Evolutionary conservation across 257 asterid genomes (phyloP).

Genomic region (Prunella vulgaris): DNA sequence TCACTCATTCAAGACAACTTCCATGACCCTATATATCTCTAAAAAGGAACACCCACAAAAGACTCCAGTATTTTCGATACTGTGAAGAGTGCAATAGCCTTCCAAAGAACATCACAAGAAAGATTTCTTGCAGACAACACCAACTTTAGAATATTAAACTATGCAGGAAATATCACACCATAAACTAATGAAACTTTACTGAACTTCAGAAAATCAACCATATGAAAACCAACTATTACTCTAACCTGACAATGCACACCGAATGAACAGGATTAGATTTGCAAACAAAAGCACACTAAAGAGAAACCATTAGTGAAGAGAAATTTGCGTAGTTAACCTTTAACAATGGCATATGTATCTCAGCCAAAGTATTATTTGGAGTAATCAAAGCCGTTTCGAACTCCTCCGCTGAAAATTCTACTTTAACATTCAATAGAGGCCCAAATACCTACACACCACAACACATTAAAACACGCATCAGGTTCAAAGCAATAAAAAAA

Average conservation of each 20-base stretch:
- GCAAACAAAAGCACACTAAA: neutral
- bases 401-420: constrained; percentile 92
- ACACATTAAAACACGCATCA: constrained; percentile 17
- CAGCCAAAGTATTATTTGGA: constrained; percentile 83
- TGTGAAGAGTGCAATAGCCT: neutral
- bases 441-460: constrained; percentile 77
- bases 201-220: neutral
- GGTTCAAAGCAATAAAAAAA: constrained; percentile 21
- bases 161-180: neutral
- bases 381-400: constrained; percentile 87
- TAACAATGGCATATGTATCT: constrained; percentile 90
- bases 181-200: neutral
- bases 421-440: constrained; percentile 86
- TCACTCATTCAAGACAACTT: neutral
- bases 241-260: neutral
- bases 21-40: neutral
- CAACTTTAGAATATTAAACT: neutral
- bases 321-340: constrained; percentile 29
- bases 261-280: neutral
- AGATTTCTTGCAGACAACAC: neutral
- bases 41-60: neutral
- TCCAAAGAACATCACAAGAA: neutral
- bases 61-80: neutral
- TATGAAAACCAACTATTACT: constrained; percentile 4
- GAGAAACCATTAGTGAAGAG: neutral